Evolutionary conservation across 2,329 filamentous ascomycete species (phyloP).

Genomic region (Colletotrichum sojae): DNA sequence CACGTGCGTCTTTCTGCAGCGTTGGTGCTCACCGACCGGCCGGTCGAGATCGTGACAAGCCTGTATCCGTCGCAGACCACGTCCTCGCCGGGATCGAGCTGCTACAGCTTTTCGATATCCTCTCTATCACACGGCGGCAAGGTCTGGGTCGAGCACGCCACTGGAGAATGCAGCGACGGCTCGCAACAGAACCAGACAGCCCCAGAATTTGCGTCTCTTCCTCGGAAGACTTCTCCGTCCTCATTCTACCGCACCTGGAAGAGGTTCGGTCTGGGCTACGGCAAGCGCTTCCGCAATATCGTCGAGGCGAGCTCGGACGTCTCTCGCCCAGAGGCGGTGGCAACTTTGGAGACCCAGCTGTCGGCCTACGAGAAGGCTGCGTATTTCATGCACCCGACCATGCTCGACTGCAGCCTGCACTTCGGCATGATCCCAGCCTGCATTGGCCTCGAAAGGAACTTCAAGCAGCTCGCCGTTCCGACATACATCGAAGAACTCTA

Average conservation of each 20-base stretch:
- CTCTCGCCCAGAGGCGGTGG: conserved; percentile 3
- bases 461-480: conserved; percentile 11
- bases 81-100: conserved; percentile 44
- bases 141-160: conserved; percentile 25
- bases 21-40: conserved; percentile 47
- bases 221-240: conserved; percentile 42
- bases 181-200: neutral
- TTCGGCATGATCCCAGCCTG: conserved; percentile 45
- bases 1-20: conserved; percentile 49
- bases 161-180: conserved; percentile 17
- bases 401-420: conserved; percentile 53
- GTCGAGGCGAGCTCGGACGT: conserved; percentile 35
- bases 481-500: conserved; percentile 27
- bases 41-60: conserved; percentile 51
- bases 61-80: conserved; percentile 47
- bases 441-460: conserved; percentile 18
- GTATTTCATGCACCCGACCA: conserved; percentile 55
- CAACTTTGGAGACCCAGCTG: conserved; percentile 2
- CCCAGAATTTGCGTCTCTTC: conserved; percentile 4
- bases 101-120: conserved; percentile 51
- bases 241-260: conserved; percentile 48
- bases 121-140: conserved; percentile 45
- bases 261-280: conserved; percentile 50
- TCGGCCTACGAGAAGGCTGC: neutral
- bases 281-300: conserved; percentile 43